Conservation (phyloP, 306 rosid genomes). For the Delonix regia region DNA sequence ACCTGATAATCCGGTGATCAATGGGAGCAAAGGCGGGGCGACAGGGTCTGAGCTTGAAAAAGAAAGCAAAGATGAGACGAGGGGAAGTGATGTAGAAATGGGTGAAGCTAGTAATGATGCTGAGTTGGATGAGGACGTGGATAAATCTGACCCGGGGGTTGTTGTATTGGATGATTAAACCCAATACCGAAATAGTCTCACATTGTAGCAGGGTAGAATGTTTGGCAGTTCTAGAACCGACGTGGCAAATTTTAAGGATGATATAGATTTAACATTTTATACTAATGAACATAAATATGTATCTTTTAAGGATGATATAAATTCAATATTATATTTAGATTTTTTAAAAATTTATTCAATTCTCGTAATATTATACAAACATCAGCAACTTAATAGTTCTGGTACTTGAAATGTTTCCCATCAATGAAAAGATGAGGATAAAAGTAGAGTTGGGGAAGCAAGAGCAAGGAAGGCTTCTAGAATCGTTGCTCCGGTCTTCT, state of each 20-base stretch:
- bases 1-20: conserved; percentile 38
- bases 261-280: no score
- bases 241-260: neutral
- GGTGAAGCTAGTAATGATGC: conserved; percentile 33
- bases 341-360: no score
- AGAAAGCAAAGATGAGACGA: conserved; percentile 34
- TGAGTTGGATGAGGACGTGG: conserved; percentile 36
- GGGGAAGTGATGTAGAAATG: conserved; percentile 36
- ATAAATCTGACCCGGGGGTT: conserved; percentile 44
- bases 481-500: no score
- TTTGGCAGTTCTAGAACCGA: neutral
- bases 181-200: neutral
- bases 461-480: no score
- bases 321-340: no score
- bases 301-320: no score
- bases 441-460: no score
- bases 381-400: no score
- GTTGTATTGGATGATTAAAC: conserved; percentile 56
- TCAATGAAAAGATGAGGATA: no score
- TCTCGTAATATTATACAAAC: no score
- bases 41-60: conserved; percentile 40
- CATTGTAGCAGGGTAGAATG: neutral
- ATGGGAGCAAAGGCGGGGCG: conserved; percentile 37
- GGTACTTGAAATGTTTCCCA: no score
- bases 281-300: no score